Evolutionary conservation across 805 yeast species (phyloP).

Genomic region (Metschnikowia lunata): DNA sequence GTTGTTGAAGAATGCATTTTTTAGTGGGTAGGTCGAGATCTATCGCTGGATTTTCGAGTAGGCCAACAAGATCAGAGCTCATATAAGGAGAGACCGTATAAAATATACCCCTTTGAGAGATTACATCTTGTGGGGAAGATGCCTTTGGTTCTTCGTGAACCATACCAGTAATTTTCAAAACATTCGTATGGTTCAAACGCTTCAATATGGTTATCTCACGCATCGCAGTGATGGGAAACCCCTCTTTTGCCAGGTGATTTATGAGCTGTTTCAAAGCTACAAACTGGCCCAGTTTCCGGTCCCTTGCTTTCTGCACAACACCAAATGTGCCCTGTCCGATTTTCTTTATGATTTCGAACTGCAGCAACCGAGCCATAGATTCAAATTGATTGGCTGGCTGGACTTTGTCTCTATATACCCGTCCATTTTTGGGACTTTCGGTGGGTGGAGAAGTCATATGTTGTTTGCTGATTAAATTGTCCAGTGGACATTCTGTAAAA

Average conservation of each 20-base stretch:
- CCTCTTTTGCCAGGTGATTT: slow-evolving; percentile 72
- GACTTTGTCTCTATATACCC: neutral
- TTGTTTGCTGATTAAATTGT: neutral
- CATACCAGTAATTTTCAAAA: slow-evolving; percentile 77
- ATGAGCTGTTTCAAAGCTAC: slow-evolving; percentile 88
- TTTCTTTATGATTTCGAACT: slow-evolving; percentile 33
- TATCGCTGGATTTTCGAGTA: slow-evolving; percentile 74
- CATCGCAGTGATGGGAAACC: slow-evolving; percentile 91
- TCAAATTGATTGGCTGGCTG: slow-evolving; percentile 23
- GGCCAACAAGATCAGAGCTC: slow-evolving; percentile 87
- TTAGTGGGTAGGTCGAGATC: slow-evolving; percentile 59
- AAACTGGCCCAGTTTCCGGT: slow-evolving; percentile 46
- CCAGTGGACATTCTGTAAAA: too few relatives aligned
- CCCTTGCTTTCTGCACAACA: slow-evolving; percentile 76
- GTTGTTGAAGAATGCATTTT: slow-evolving; percentile 77
- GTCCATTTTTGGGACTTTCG: neutral
- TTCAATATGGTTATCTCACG: slow-evolving; percentile 85
- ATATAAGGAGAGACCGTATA: slow-evolving; percentile 91
- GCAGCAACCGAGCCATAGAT: slow-evolving; percentile 30
- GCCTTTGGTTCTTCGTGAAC: slow-evolving; percentile 46
- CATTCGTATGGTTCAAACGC: slow-evolving; percentile 61
- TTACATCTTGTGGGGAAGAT: slow-evolving; percentile 28
- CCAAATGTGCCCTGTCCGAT: slow-evolving; percentile 49
- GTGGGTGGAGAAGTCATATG: slow-evolving; percentile 3
- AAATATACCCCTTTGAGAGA: slow-evolving; percentile 45